These are phyloP conservation scores for Venturia oleaginea DNA, from an alignment of 2,329 filamentous ascomycete genomes.

Conservation along the genomic window DNA sequence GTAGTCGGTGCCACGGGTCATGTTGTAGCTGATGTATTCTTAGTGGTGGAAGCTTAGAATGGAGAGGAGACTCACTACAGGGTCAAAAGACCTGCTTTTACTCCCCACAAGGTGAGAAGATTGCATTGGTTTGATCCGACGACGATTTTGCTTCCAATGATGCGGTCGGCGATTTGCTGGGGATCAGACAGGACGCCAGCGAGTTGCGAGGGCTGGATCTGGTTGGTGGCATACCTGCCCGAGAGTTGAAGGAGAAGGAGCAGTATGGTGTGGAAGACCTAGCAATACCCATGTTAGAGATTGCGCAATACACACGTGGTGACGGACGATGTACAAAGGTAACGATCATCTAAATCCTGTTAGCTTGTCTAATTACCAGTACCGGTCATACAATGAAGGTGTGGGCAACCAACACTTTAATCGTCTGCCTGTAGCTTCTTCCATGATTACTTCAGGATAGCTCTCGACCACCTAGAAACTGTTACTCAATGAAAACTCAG, in stretches of 20 bases:
- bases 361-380: background rate
- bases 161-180: conserved; percentile 24
- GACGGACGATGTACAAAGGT: conserved; percentile 9
- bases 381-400: too few relatives aligned
- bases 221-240: conserved; percentile 15
- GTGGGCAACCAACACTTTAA: background rate
- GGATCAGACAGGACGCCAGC: conserved; percentile 15
- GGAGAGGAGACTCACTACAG: background rate
- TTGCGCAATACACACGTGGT: background rate
- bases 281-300: background rate
- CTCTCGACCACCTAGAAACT: conserved; percentile 11
- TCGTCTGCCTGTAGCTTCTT: conserved; percentile 13
- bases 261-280: conserved; percentile 15
- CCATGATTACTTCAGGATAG: conserved; percentile 12
- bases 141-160: conserved; percentile 29
- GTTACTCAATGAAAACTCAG: conserved; percentile 1
- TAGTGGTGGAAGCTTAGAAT: background rate
- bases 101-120: conserved; percentile 16
- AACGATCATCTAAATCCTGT: background rate
- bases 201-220: conserved; percentile 13
- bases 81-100: conserved; percentile 10
- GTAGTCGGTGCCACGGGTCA: conserved; percentile 7
- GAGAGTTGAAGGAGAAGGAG: conserved; percentile 17
- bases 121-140: conserved; percentile 26
- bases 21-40: background rate